Evolutionary conservation across 2,329 filamentous ascomycete species (phyloP).

Genomic region (Coniella lustricola): DNA sequence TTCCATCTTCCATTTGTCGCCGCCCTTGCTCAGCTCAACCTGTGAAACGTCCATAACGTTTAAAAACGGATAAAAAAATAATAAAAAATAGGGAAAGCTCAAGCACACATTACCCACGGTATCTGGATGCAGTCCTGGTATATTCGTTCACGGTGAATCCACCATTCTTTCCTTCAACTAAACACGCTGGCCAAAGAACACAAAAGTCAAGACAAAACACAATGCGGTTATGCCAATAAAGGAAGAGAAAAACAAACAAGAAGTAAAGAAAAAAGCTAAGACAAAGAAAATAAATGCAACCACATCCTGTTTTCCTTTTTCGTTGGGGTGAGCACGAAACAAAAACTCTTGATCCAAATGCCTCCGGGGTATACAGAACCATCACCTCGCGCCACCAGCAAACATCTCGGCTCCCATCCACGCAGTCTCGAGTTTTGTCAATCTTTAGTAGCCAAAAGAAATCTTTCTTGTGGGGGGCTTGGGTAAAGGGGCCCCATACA

Average conservation of each 20-base stretch:
- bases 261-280: too few species aligned
- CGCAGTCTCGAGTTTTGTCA: slow-evolving; percentile 3
- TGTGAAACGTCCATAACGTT: too few species aligned
- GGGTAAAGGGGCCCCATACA: slow-evolving; percentile 7
- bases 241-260: background rate
- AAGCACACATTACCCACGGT: slow-evolving; percentile 6
- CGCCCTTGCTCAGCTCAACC: background rate
- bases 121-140: slow-evolving; percentile 9
- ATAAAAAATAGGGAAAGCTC: background rate
- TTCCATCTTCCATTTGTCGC: slow-evolving; percentile 11
- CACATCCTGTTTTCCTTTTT: background rate
- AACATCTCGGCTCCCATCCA: background rate
- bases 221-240: slow-evolving; percentile 3
- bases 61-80: too few species aligned
- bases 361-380: slow-evolving; percentile 16
- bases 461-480: background rate
- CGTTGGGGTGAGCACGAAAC: slow-evolving; percentile 1
- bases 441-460: slow-evolving; percentile 1
- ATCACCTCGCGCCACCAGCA: background rate
- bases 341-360: slow-evolving; percentile 14
- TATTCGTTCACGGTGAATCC: slow-evolving; percentile 4
- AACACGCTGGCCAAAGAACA: slow-evolving; percentile 6
- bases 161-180: background rate
- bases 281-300: slow-evolving; percentile 6
- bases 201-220: slow-evolving; percentile 2